Percentiles rank a stretch among this genome's conserved stretches.
phyloP scores from a whole-genome alignment of 169 alveolate genomes.

The Cryptosporidium tyzzeri region DNA sequence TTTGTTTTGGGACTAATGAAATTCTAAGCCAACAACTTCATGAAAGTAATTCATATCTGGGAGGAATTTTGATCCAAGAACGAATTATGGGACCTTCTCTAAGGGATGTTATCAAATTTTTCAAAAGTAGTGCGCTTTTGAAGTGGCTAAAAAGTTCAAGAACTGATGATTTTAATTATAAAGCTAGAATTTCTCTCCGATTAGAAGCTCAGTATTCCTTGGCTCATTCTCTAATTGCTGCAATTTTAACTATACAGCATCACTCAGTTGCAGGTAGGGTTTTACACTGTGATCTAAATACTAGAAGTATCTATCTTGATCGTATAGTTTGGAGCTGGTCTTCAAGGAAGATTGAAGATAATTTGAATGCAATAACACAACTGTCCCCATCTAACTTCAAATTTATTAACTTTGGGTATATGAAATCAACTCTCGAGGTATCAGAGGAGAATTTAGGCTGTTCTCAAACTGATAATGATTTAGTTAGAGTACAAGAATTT shows the following conservation, averaged over 20 bases:
- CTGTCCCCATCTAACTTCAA: constrained; percentile 50
- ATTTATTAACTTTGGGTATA: constrained; percentile 63
- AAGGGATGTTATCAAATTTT: constrained; percentile 39
- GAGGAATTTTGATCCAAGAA: constrained; percentile 50
- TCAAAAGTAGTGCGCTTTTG: constrained; percentile 34
- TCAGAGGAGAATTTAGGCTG: constrained; percentile 28
- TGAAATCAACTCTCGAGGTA: constrained; percentile 49
- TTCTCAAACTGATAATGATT: constrained; percentile 56
- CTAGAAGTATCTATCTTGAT: constrained; percentile 63
- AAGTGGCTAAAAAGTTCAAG: constrained; percentile 34
- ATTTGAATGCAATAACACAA: constrained; percentile 25
- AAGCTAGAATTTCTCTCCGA: constrained; percentile 21
- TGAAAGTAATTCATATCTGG: constrained; percentile 44
- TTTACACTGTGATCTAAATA: constrained; percentile 53
- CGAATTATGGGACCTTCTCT: constrained; percentile 64
- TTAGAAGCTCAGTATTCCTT: constrained; percentile 61
- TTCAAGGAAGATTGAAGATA: constrained; percentile 28
- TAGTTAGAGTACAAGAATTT: constrained; percentile 36
- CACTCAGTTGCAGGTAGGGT: constrained; percentile 72
- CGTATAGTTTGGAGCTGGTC: constrained; percentile 73
- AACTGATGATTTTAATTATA: constrained; percentile 1
- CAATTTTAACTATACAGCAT: constrained; percentile 56
- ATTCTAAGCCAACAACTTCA: constrained; percentile 43
- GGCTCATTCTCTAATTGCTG: constrained; percentile 44
- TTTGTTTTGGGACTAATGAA: constrained; percentile 58